Percentiles rank a stretch among this genome's conserved stretches.
phyloP scores from a whole-genome alignment of 495 filamentous ascomycete species.

The Astrothelium subdiscretum region DNA sequence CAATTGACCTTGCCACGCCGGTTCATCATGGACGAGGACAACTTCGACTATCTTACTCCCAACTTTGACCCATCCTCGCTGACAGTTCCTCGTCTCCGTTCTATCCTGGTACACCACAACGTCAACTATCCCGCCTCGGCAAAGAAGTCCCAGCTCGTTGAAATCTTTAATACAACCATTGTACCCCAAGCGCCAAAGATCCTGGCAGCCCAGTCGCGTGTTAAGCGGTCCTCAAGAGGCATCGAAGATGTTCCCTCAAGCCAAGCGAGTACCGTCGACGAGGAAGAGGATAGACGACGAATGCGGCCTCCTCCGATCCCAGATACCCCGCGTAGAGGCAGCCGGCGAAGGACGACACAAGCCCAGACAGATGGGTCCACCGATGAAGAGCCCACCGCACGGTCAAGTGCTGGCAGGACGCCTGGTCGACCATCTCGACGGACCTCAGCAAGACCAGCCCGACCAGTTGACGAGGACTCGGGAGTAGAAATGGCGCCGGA shows the following conservation, averaged over 20 bases:
- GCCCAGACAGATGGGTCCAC: constrained; percentile 13
- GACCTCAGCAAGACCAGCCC: constrained; percentile 43
- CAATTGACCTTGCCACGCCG: neutral
- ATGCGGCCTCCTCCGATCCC: constrained; percentile 37
- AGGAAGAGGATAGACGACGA: constrained; percentile 26
- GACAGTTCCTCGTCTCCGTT: constrained; percentile 75
- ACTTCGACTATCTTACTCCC: constrained; percentile 63
- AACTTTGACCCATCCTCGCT: constrained; percentile 74
- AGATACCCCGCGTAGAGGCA: constrained; percentile 24
- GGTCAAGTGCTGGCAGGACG: constrained; percentile 20
- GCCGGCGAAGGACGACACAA: constrained; percentile 12
- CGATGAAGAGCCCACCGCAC: neutral
- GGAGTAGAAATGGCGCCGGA: constrained; percentile 30
- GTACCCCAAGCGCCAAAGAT: constrained; percentile 65
- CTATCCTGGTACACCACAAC: constrained; percentile 78
- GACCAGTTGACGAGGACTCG: constrained; percentile 33
- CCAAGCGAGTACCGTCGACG: constrained; percentile 38
- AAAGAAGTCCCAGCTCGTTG: constrained; percentile 80
- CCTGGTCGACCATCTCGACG: constrained; percentile 18
- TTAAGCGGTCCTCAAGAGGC: constrained; percentile 68
- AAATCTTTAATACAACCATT: constrained; percentile 70
- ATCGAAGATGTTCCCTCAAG: constrained; percentile 66
- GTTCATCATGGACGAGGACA: neutral
- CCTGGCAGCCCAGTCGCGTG: constrained; percentile 57
- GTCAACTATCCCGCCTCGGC: constrained; percentile 70